These are phyloP conservation scores for Malassezia japonica DNA, from an alignment of 1,284 basidiomycete species.

Conservation along the genomic window DNA sequence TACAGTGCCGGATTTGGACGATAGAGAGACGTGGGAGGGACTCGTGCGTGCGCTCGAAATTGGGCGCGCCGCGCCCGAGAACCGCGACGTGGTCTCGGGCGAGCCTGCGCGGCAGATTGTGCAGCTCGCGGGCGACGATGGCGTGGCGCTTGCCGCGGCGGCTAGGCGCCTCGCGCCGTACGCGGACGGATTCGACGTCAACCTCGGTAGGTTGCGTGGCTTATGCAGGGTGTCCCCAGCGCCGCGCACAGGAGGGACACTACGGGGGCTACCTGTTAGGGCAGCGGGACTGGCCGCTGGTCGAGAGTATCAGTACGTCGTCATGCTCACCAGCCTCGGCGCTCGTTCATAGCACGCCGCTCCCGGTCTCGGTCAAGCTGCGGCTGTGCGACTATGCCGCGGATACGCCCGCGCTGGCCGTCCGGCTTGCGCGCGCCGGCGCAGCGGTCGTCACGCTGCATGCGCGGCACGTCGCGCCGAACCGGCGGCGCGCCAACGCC, in stretches of 20 bases:
- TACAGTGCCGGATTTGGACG: slow-evolving; percentile 14
- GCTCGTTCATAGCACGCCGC: slow-evolving; percentile 31
- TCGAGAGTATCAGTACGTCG: slow-evolving; percentile 52
- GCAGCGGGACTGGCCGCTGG: slow-evolving; percentile 60
- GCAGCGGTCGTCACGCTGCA: slow-evolving; percentile 62
- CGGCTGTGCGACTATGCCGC: slow-evolving; percentile 52
- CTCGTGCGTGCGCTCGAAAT: slow-evolving; percentile 21
- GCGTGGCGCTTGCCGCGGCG: slow-evolving; percentile 56
- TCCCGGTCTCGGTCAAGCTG: slow-evolving; percentile 60
- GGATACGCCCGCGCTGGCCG: slow-evolving; percentile 57
- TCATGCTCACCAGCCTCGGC: slow-evolving; percentile 51
- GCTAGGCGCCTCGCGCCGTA: slow-evolving; percentile 55
- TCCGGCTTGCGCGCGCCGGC: slow-evolving; percentile 57
- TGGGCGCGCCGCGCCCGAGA: slow-evolving; percentile 18
- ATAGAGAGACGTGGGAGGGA: slow-evolving; percentile 19
- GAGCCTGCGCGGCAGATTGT: slow-evolving; percentile 55
- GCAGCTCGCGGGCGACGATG: slow-evolving; percentile 63
- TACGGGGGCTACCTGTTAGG: slow-evolving; percentile 64
- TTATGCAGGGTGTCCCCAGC: slow-evolving; percentile 69
- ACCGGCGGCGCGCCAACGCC: slow-evolving; percentile 59
- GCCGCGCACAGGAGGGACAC: slow-evolving; percentile 59
- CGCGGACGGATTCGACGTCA: slow-evolving; percentile 57
- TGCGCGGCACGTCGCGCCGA: slow-evolving; percentile 61
- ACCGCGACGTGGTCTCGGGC: slow-evolving; percentile 6
- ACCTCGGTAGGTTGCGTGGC: too few relatives aligned